Evolutionary conservation across 2,329 filamentous ascomycete genomes (phyloP), one percentile per base, ranked within the genome.

Genomic region (Penicillium sp.): DNA sequence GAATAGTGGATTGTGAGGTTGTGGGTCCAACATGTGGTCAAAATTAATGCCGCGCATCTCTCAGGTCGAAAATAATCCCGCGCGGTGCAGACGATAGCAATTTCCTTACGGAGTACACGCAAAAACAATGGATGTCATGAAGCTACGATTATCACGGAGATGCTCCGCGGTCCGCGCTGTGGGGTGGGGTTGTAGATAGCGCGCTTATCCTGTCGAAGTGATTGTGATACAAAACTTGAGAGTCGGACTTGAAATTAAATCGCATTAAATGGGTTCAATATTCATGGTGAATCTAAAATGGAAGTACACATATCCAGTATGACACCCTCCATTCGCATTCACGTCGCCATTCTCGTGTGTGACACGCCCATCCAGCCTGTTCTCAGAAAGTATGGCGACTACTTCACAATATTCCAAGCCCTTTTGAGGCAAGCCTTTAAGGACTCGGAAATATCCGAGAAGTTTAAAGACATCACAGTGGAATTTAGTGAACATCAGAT

Each of bases 281-380:
- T 19, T 13, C 9, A 39, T 17, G 29, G 6, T 29, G 13, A 31
- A 43, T 31, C n/a, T 21, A 17, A 13, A 13, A 19, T 17, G 6
- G 6, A 43, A 31, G 6, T 21, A 27, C 15, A 35, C 49, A 21
- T 23, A 12, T 10, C 27, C 25, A 29, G 2, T 33, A 54, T 54
- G 52, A 12, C 25, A 27, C 7, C 19, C 17, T 15, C 31, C 12
- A 42, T 35, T 35, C 57, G 43, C 15, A 53, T 69, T 29, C 68
- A 61, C 47, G 51, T 68, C 23, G 68, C 70, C 2, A 53, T 73
- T 17, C 59, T 73, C 13, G 68, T 70, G 36, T 72, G 70, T 45
- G 70, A 73, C 56, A 68, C 68, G 1, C 69, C 70, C 2, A 64
- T 72, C 12, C 55, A 65, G 9, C 63, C 68, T 4, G 61, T 72